Conservation (phyloP, 176 grass and related monocot species). For the Saccharum spontaneum region DNA sequence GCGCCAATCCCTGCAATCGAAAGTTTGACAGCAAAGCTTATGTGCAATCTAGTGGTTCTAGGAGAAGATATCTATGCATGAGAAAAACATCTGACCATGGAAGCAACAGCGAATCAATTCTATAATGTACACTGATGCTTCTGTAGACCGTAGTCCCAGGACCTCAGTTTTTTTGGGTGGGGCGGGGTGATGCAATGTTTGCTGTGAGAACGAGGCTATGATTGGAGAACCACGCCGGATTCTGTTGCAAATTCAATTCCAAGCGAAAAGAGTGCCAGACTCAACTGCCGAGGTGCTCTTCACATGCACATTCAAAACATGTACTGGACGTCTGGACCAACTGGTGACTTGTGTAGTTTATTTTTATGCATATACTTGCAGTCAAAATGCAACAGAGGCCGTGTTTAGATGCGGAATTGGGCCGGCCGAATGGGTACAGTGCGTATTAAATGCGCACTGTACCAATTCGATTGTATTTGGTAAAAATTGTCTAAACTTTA, state of each 20-base stretch:
- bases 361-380: not conserved
- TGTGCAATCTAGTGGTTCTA: too few species aligned
- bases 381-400: constrained; percentile 12
- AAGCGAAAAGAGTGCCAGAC: not conserved
- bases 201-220: not conserved
- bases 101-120: not conserved
- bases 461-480: too few species aligned
- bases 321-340: not conserved
- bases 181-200: not conserved
- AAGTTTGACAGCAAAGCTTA: too few species aligned
- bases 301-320: constrained; percentile 21
- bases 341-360: not conserved
- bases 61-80: too few species aligned
- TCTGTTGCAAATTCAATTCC: constrained; percentile 19
- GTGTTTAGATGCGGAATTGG: too few species aligned
- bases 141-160: not conserved
- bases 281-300: not conserved
- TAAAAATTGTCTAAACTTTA: too few species aligned
- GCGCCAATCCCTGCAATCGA: too few species aligned
- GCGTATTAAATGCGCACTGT: too few species aligned
- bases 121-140: not conserved
- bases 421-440: too few species aligned
- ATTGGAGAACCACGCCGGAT: not conserved
- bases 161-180: not conserved
- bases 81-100: not conserved